Conservation (phyloP, 495 filamentous ascomycete genomes). For the Neurospora terricola region DNA sequence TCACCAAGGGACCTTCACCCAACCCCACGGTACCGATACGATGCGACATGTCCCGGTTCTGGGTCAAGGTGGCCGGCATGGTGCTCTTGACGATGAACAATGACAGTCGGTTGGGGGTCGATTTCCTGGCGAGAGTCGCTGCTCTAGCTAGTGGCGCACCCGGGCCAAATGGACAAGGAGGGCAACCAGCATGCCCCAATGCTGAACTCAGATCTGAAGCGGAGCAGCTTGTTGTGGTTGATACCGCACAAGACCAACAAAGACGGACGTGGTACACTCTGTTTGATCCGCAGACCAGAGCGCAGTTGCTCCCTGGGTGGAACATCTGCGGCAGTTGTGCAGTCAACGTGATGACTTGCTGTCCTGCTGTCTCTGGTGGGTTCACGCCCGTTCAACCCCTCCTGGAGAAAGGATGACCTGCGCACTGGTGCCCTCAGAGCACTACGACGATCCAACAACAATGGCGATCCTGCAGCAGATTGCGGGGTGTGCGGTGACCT, state of each 20-base stretch:
- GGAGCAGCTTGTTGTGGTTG: background rate
- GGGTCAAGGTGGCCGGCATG: conserved; percentile 3
- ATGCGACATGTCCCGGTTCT: conserved; percentile 9
- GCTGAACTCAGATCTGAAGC: background rate
- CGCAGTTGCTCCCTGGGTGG: conserved; percentile 3
- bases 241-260: background rate
- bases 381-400: background rate
- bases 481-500: background rate
- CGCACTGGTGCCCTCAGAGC: conserved; percentile 3
- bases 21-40: background rate
- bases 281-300: background rate
- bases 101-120: background rate
- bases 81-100: conserved; percentile 9
- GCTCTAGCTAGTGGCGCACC: background rate
- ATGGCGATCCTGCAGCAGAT: background rate
- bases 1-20: conserved; percentile 1
- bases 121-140: conserved; percentile 2
- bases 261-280: conserved; percentile 4
- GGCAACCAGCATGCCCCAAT: background rate
- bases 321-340: conserved; percentile 3
- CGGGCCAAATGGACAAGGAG: background rate
- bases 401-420: background rate
- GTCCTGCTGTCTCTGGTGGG: conserved; percentile 1
- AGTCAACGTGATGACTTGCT: conserved; percentile 2
- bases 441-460: conserved; percentile 6